Percentiles rank a stretch among this genome's conserved stretches.
These are phyloP conservation scores for Chlorella ohadii DNA, from an alignment of 139 green algal species.

Conservation along the genomic window DNA sequence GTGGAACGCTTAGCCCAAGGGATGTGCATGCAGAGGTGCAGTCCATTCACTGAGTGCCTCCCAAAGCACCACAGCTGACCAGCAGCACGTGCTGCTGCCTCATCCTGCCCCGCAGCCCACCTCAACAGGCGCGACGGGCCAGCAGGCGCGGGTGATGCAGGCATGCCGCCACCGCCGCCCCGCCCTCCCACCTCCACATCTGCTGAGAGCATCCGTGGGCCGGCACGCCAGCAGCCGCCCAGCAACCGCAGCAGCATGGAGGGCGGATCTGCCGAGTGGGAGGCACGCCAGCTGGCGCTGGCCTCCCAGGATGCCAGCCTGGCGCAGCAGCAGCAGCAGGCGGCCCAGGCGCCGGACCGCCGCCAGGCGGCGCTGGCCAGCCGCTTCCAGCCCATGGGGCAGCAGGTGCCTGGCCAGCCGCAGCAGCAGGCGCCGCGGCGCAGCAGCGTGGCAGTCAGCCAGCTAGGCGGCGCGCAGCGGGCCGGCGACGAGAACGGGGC, in stretches of 20 bases:
- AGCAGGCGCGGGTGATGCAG: too few species aligned
- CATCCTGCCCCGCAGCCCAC: conserved; percentile 1
- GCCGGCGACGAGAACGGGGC: conserved; percentile 2
- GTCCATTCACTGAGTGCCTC: too few species aligned
- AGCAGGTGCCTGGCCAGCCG: not conserved
- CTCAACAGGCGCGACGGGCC: not conserved
- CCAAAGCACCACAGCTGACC: too few species aligned
- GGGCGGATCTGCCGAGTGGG: not conserved
- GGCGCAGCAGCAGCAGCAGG: not conserved
- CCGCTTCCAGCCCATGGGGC: conserved; percentile 33
- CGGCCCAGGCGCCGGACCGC: not conserved
- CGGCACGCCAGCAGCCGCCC: conserved; percentile 1
- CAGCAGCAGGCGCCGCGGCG: not conserved
- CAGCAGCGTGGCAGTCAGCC: conserved; percentile 26
- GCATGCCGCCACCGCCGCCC: not conserved
- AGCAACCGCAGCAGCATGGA: conserved; percentile 19
- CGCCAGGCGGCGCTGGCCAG: conserved; percentile 14
- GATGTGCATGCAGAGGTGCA: too few species aligned
- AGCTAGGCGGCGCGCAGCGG: conserved; percentile 1
- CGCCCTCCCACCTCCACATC: not conserved
- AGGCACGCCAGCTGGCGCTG: not conserved
- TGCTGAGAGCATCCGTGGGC: conserved; percentile 5
- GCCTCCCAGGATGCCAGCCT: not conserved
- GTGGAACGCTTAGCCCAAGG: too few species aligned
- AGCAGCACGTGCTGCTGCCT: not conserved